phyloP scores from a whole-genome alignment of 805 yeast genomes.

The Spathaspora hagerdaliae region DNA sequence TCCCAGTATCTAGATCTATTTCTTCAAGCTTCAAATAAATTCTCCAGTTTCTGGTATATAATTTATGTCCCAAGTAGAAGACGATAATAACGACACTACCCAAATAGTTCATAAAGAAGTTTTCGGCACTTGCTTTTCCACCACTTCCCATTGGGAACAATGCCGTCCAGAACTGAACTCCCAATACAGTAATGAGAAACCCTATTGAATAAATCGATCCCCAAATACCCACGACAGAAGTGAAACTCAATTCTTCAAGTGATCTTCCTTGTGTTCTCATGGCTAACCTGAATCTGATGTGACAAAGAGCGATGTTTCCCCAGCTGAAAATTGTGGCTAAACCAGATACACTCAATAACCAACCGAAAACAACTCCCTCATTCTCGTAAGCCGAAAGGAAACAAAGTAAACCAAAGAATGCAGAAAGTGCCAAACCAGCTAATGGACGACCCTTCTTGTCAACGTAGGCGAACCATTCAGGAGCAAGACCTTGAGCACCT shows the following conservation, averaged over 20 bases:
- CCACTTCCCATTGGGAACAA: conserved; percentile 33
- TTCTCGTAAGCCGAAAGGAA: conserved; percentile 31
- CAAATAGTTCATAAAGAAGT: conserved; percentile 38
- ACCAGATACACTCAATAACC: conserved; percentile 40
- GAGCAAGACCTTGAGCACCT: conserved; percentile 69
- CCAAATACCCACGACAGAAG: conserved; percentile 30
- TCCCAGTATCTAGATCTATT: conserved; percentile 36
- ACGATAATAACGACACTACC: conserved; percentile 27
- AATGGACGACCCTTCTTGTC: conserved; percentile 41
- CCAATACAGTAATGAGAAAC: conserved; percentile 28
- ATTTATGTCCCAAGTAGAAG: conserved; percentile 39
- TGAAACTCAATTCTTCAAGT: conserved; percentile 31
- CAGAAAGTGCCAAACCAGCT: conserved; percentile 30
- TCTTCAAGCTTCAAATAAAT: conserved; percentile 25
- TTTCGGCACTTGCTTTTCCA: conserved; percentile 23
- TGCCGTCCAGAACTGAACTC: conserved; percentile 37
- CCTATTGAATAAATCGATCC: conserved; percentile 34
- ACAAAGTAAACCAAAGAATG: conserved; percentile 35
- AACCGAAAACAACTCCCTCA: conserved; percentile 31
- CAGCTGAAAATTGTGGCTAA: conserved; percentile 40
- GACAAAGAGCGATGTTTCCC: conserved; percentile 38
- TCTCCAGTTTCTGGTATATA: conserved; percentile 29
- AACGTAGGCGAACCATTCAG: conserved; percentile 39
- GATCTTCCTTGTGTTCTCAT: conserved; percentile 29
- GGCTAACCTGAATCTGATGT: conserved; percentile 39